These are phyloP conservation scores for Hyaloscypha hepaticicola DNA, from an alignment of 495 filamentous ascomycete species.

Conservation along the genomic window DNA sequence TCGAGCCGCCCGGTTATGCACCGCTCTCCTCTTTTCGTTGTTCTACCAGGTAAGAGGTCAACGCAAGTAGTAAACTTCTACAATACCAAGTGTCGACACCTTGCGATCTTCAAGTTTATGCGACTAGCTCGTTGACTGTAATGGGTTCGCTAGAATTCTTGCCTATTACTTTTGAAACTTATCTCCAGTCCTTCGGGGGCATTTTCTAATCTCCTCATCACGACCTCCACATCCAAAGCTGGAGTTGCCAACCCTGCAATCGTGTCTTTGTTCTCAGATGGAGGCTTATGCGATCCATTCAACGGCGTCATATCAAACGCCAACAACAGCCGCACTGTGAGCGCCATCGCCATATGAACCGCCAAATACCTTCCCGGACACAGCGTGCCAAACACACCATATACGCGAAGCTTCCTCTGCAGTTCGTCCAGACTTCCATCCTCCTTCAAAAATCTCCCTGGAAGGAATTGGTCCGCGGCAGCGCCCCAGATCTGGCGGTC, in stretches of 20 bases:
- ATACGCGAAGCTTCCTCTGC: constrained; percentile 2
- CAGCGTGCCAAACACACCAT: constrained; percentile 6
- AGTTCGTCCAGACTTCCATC: constrained; percentile 3
- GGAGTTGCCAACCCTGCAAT: constrained; percentile 6
- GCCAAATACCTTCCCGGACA: constrained; percentile 6
- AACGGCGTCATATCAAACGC: constrained; percentile 2
- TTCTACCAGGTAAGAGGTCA: too few relatives aligned
- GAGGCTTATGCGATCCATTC: not conserved
- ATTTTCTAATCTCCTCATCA: not conserved
- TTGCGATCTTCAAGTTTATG: too few relatives aligned
- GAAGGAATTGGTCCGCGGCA: not conserved
- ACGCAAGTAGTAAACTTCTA: too few relatives aligned
- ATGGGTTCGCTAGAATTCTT: not conserved
- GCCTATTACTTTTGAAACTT: not conserved
- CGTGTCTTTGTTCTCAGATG: not conserved
- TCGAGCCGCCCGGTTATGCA: too few relatives aligned
- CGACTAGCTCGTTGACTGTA: too few relatives aligned
- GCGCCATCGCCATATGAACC: constrained; percentile 8
- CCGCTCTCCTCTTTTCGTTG: too few relatives aligned
- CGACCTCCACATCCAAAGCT: constrained; percentile 1
- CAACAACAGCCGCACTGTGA: constrained; percentile 3
- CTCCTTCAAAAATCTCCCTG: constrained; percentile 8
- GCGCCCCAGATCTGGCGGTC: not conserved
- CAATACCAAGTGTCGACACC: too few relatives aligned
- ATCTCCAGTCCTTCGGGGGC: not conserved